phyloP scores from a whole-genome alignment of 805 yeast genomes.

The Brettanomyces nanus region DNA sequence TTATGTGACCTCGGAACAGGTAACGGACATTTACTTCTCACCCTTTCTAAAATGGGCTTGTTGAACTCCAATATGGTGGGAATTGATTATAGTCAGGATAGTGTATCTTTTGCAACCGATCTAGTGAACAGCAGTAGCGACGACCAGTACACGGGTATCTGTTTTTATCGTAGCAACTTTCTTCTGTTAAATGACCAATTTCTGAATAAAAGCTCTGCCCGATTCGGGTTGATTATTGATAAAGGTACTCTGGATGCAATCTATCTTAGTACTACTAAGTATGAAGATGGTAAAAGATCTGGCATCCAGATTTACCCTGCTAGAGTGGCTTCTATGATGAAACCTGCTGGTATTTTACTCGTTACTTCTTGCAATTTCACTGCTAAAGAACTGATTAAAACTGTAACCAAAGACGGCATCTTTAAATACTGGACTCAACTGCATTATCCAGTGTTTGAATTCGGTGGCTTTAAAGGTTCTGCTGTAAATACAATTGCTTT shows the following conservation, averaged over 20 bases:
- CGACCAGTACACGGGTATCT: slow-evolving; percentile 19
- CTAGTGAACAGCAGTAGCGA: slow-evolving; percentile 39
- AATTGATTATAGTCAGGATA: slow-evolving; percentile 75
- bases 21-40: slow-evolving; percentile 82
- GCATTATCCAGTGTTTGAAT: slow-evolving; percentile 73
- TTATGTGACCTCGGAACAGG: slow-evolving; percentile 92
- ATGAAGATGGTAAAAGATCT: slow-evolving; percentile 33
- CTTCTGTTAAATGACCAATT: slow-evolving; percentile 33
- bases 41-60: slow-evolving; percentile 51
- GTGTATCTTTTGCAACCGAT: slow-evolving; percentile 65
- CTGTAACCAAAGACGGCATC: slow-evolving; percentile 36
- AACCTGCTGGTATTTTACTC: slow-evolving; percentile 49
- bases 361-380: slow-evolving; percentile 95
- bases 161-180: slow-evolving; percentile 66
- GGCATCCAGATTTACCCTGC: slow-evolving; percentile 54
- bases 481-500: slow-evolving; percentile 87
- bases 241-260: slow-evolving; percentile 98
- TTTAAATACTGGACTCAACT: slow-evolving; percentile 58
- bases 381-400: slow-evolving; percentile 55
- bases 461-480: slow-evolving; percentile 85
- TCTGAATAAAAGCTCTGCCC: slow-evolving; percentile 18
- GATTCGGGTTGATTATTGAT: slow-evolving; percentile 74
- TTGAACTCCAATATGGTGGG: slow-evolving; percentile 51
- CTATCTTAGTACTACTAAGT: slow-evolving; percentile 62
- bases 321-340: slow-evolving; percentile 50